Percentiles rank a stretch among this genome's conserved stretches.
Conservation (phyloP, 2,329 filamentous ascomycete genomes). For the Dothideomycetes sp. region DNA sequence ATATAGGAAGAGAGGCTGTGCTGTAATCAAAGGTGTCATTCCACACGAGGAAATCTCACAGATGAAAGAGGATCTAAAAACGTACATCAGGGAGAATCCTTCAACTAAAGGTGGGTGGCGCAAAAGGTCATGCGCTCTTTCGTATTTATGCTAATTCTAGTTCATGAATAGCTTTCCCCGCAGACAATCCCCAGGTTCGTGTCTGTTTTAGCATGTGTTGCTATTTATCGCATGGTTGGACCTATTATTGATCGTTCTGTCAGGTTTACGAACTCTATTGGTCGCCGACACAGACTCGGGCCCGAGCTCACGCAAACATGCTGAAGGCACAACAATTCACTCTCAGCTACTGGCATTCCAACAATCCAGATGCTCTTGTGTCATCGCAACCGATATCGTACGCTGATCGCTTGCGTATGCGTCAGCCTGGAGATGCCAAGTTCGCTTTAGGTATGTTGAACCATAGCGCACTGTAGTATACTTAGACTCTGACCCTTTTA, state of each 20-base stretch:
- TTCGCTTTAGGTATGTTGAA: conserved; percentile 34
- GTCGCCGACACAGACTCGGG: conserved; percentile 35
- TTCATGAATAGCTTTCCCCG: neutral
- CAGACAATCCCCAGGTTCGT: no score
- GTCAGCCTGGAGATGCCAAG: conserved; percentile 43
- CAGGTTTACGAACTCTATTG: conserved; percentile 43
- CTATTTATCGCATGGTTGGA: no score
- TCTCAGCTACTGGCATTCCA: conserved; percentile 38
- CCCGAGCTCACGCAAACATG: conserved; percentile 35
- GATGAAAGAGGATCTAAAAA: conserved; percentile 31
- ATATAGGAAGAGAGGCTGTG: conserved; percentile 46
- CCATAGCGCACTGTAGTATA: neutral
- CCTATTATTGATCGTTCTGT: no score
- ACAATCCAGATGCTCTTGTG: conserved; percentile 29
- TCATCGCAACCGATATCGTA: conserved; percentile 38
- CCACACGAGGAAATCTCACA: conserved; percentile 31
- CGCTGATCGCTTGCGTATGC: conserved; percentile 38
- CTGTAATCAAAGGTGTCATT: conserved; percentile 35
- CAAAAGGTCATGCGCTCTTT: neutral
- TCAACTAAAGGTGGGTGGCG: conserved; percentile 25
- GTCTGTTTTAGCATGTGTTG: no score
- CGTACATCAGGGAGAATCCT: conserved; percentile 36
- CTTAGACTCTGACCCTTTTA: neutral
- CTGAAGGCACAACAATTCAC: conserved; percentile 36
- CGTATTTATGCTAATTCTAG: neutral